These are phyloP conservation scores for Pestalotiopsis fici DNA, from an alignment of 2,329 filamentous ascomycete species.

Conservation along the genomic window DNA sequence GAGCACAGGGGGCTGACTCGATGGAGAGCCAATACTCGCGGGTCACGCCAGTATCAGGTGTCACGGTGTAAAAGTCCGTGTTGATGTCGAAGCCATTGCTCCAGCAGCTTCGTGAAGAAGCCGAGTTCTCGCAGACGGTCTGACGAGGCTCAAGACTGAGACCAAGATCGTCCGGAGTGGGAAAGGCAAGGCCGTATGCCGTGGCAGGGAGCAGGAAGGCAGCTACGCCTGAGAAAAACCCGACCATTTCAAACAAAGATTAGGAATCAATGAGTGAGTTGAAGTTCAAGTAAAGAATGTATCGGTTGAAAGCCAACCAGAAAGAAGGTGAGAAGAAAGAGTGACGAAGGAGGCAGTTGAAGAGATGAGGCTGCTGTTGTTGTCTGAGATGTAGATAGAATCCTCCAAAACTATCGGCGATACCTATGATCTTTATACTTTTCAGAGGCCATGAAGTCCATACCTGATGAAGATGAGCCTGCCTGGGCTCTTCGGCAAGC, in stretches of 20 bases:
- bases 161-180: neutral
- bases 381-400: neutral
- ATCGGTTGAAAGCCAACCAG: neutral
- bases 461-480: neutral
- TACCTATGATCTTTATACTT: neutral
- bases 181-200: neutral
- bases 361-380: neutral
- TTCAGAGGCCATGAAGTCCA: neutral
- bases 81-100: constrained; percentile 46
- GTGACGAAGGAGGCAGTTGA: neutral
- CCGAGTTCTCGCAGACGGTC: constrained; percentile 22
- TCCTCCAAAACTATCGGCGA: neutral
- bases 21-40: constrained; percentile 49
- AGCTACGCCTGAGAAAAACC: neutral
- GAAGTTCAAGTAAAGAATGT: neutral
- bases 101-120: constrained; percentile 39
- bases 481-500: neutral
- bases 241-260: neutral
- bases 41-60: constrained; percentile 49
- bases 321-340: neutral
- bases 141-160: constrained; percentile 3
- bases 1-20: constrained; percentile 38
- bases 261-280: neutral
- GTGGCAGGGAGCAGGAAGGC: neutral
- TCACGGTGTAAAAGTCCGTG: constrained; percentile 43